Percentiles rank a stretch among this genome's conserved stretches.
phyloP scores from a whole-genome alignment of 257 asterid species.

The Sherardia arvensis region DNA sequence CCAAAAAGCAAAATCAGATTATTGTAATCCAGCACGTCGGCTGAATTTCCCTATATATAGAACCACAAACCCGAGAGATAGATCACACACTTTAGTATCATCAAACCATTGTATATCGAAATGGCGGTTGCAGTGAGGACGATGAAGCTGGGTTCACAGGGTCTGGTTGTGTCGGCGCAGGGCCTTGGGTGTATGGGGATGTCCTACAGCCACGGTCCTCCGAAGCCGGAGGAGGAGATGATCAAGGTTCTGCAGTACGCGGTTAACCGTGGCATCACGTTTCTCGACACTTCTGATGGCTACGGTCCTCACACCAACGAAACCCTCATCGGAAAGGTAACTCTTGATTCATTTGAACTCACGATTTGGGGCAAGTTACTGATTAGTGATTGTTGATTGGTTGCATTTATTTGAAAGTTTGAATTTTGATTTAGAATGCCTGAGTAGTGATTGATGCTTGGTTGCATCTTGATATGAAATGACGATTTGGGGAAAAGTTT shows the following conservation, averaged over 20 bases:
- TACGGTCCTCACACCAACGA: conserved; percentile 17
- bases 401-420: no score
- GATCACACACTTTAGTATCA: no score
- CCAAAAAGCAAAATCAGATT: background rate
- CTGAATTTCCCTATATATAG: background rate
- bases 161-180: conserved; percentile 11
- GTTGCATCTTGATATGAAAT: no score
- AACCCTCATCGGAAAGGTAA: conserved; percentile 12
- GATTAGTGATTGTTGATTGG: no score
- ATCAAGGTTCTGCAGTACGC: conserved; percentile 15
- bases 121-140: background rate
- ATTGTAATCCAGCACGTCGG: background rate
- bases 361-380: background rate
- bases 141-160: conserved; percentile 13
- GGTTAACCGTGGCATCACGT: conserved; percentile 6
- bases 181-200: conserved; percentile 17
- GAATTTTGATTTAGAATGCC: no score
- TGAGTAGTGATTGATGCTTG: no score
- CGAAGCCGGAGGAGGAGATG: conserved; percentile 15
- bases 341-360: background rate
- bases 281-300: conserved; percentile 11
- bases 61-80: background rate
- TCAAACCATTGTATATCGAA: background rate
- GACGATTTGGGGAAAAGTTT: no score
- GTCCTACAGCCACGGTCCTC: conserved; percentile 10